Conservation (phyloP, 768 basidiomycete genomes). For the Suillus subluteus region DNA sequence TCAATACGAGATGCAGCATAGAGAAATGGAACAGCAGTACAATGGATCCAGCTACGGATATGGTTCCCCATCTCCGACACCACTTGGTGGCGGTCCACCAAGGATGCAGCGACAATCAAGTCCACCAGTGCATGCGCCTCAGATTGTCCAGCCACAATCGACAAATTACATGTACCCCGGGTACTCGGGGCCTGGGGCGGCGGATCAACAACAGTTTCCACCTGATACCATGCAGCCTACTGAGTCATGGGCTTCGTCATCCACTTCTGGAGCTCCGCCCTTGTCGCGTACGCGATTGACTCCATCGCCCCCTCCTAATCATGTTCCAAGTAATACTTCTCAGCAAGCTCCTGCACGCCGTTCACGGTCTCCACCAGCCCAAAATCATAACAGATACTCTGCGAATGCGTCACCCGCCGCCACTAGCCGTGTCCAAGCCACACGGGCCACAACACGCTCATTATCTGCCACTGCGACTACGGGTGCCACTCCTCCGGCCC, state of each 20-base stretch:
- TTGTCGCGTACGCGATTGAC: constrained; percentile 32
- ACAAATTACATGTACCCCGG: constrained; percentile 25
- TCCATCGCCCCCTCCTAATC: constrained; percentile 38
- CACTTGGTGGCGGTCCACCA: constrained; percentile 25
- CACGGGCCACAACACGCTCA: constrained; percentile 64
- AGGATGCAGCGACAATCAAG: constrained; percentile 31
- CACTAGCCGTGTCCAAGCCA: constrained; percentile 27
- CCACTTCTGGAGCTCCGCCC: constrained; percentile 26
- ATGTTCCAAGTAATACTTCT: constrained; percentile 27
- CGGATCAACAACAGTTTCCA: constrained; percentile 49
- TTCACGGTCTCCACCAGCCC: constrained; percentile 59
- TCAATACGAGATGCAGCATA: constrained; percentile 93
- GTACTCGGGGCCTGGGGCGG: constrained; percentile 18
- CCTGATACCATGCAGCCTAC: constrained; percentile 68
- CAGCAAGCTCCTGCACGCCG: constrained; percentile 40
- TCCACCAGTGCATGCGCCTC: constrained; percentile 31
- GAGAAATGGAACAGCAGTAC: constrained; percentile 91
- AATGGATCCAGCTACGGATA: constrained; percentile 40
- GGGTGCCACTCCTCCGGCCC: constrained; percentile 36
- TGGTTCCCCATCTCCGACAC: constrained; percentile 26
- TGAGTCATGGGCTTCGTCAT: constrained; percentile 36
- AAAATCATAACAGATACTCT: constrained; percentile 41
- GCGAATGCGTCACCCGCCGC: constrained; percentile 21
- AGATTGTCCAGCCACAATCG: constrained; percentile 35
- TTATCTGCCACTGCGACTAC: constrained; percentile 62